phyloP scores from a whole-genome alignment of 768 basidiomycete species.

The Phanerochaete carnosa region DNA sequence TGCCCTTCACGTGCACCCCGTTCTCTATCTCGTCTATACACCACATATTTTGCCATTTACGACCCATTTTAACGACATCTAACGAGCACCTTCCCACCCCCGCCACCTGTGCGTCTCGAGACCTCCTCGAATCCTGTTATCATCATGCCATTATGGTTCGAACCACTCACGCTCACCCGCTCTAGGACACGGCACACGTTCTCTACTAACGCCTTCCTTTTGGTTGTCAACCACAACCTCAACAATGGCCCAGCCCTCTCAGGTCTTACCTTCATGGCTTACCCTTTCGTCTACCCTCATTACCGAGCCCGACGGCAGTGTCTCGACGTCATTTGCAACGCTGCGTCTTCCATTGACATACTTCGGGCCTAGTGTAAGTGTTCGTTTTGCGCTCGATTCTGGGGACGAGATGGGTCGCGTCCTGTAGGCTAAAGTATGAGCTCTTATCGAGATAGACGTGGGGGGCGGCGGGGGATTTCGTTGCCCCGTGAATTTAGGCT shows the following conservation, averaged over 20 bases:
- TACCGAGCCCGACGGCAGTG: constrained; percentile 48
- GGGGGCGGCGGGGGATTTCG: too few species aligned
- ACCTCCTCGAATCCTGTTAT: neutral
- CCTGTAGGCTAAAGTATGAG: too few species aligned
- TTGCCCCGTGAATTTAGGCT: too few species aligned
- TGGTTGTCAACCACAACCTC: neutral
- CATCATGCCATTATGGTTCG: neutral
- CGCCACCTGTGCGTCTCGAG: neutral
- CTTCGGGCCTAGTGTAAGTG: constrained; percentile 77
- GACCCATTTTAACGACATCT: neutral
- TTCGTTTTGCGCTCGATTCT: neutral
- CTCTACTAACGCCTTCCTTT: constrained; percentile 12
- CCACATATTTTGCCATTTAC: neutral
- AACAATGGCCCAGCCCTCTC: constrained; percentile 58
- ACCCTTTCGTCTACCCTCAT: constrained; percentile 51
- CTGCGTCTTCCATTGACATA: constrained; percentile 74
- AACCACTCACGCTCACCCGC: constrained; percentile 2
- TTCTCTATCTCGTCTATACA: neutral
- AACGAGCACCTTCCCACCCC: neutral
- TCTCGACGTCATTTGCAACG: constrained; percentile 54
- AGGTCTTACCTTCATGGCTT: constrained; percentile 72
- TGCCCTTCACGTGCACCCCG: neutral
- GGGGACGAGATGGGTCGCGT: too few species aligned
- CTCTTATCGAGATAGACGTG: too few species aligned
- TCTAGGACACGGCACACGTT: constrained; percentile 13